Evolutionary conservation across 257 asterid genomes (phyloP), one percentile per base, ranked within the genome.

Genomic region (Rehmannia glutinosa): DNA sequence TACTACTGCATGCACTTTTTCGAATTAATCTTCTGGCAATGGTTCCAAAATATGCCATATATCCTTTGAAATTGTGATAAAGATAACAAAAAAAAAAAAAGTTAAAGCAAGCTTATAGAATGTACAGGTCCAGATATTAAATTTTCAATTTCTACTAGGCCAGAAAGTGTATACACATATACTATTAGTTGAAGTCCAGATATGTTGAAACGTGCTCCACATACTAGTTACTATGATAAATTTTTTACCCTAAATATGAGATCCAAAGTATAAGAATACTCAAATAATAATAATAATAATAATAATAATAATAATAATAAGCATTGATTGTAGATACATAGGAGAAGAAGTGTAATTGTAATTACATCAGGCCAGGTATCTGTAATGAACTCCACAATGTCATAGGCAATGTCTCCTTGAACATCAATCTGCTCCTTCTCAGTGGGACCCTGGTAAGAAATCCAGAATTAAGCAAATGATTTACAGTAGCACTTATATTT

Each of bases 391-490:
- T 94, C 97, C 84, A 91, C 97, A 42, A 94, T 86, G 78, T 94
- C 99, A 72, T 83, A 91, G 73, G 89, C 76, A 77, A 94, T 91
- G 86, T 94, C 99, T 75, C 99, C 97, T 82, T 94, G 97, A 75
- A 94, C 99, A 77, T 94, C 97, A 73, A 94, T 91, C 80, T 94
- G 97, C 78, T 91, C 97, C 84, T 94, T 94, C 85, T 91, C 97
- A 19, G 97, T 88, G 50, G 99, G 96, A 39, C 97, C 97, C 97
- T 94, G 80, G 41, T 64, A 73, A 38, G 53, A 66, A 69, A 56
- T 32, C 57, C 63, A 56, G 7, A 58, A 60, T n/a, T n/a, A 30
- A 30, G 36, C 36, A 30, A 30, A 2, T 30, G 7, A 30, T 30
- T 30, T 0, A 30, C 36, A 2, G 36, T 30, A 30, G 6, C 36